These are phyloP conservation scores for Volvariella volvacea DNA, from an alignment of 1,284 basidiomycete genomes.

Conservation along the genomic window DNA sequence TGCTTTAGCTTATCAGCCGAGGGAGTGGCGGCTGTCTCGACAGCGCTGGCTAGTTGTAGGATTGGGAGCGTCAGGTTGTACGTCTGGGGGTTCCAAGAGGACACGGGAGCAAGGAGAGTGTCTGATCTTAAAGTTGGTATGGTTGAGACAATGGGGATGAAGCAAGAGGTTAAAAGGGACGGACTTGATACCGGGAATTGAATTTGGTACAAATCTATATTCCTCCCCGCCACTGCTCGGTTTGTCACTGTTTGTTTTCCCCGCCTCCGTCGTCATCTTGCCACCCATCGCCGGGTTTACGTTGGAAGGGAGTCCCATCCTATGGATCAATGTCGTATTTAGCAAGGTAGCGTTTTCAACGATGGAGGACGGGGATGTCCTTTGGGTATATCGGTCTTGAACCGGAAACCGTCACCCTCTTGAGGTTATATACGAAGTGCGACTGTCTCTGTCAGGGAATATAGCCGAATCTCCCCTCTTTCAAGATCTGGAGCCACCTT, in stretches of 20 bases:
- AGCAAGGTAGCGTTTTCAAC: slow-evolving; percentile 1
- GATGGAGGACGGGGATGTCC: not conserved
- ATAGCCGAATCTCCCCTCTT: too few relatives aligned
- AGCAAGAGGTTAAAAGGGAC: slow-evolving; percentile 9
- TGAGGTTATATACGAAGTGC: too few relatives aligned
- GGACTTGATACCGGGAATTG: slow-evolving; percentile 12
- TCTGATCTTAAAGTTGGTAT: not conserved
- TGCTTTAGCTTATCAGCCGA: not conserved
- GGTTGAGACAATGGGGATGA: not conserved
- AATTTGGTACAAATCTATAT: slow-evolving; percentile 8
- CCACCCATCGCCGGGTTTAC: slow-evolving; percentile 10
- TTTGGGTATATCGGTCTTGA: too few relatives aligned
- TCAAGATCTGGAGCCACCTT: not conserved
- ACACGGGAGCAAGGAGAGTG: not conserved
- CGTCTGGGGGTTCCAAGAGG: not conserved
- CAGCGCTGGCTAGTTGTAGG: not conserved
- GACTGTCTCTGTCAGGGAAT: too few relatives aligned
- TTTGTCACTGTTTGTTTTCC: slow-evolving; percentile 16
- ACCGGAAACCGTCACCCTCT: too few relatives aligned
- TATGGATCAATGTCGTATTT: not conserved
- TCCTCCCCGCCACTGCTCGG: slow-evolving; percentile 9
- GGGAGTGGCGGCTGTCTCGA: not conserved
- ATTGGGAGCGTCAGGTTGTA: not conserved
- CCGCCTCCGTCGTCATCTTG: slow-evolving; percentile 5
- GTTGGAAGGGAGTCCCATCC: slow-evolving; percentile 13